Evolutionary conservation across 495 filamentous ascomycete species (phyloP), one percentile per base, ranked within the genome.

Genomic region (Margaritispora aquatica): DNA sequence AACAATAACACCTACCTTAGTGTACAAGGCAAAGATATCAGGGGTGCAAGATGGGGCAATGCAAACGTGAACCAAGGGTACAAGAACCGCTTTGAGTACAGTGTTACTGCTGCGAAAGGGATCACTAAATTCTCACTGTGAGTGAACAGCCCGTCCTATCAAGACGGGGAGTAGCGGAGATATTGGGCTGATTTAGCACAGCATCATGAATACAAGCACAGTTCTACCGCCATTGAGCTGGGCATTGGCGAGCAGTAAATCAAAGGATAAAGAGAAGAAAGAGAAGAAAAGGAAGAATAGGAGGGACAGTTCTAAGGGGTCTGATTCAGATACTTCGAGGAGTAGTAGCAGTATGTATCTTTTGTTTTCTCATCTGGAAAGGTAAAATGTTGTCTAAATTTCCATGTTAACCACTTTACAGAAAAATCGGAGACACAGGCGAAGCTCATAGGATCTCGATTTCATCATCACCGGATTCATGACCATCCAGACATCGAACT

Each of bases 31-130:
- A 26, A 38, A 46, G 56, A 58, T 41, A 17, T 58, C 13, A 17
- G n/a, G n/a, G 13, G 19, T 8, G 56, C 46, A 27, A 34, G 56
- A 1, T 58, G 26, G 26, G 56, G 47, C 13, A 58, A 58, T 29
- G 24, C 26, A 11, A 58, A 58, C 44, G 29, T 51, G 19, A 26
- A 24, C 26, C 46, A 27, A 1, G 56, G 56, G 21, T 58, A 31
- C 15, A 58, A 52, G 56, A 51, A 48, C 17, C 34, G 56, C 21
- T 44, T 58, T 20, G 56, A 58, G 48, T 58, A 51, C 24, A 51
- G 56, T 23, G 56, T 58, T 36, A 52, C 27, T 20, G 47, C 27
- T 23, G 38, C 36, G n/a, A 23, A 34, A 31, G 47, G 20, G 1
- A 44, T 51, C 9, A 58, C 56, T 19, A 51, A 26, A 24, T 51